Percentiles rank a stretch among this genome's conserved stretches.
These are phyloP conservation scores for Candida verbasci DNA, from an alignment of 805 yeast species.

Conservation along the genomic window DNA sequence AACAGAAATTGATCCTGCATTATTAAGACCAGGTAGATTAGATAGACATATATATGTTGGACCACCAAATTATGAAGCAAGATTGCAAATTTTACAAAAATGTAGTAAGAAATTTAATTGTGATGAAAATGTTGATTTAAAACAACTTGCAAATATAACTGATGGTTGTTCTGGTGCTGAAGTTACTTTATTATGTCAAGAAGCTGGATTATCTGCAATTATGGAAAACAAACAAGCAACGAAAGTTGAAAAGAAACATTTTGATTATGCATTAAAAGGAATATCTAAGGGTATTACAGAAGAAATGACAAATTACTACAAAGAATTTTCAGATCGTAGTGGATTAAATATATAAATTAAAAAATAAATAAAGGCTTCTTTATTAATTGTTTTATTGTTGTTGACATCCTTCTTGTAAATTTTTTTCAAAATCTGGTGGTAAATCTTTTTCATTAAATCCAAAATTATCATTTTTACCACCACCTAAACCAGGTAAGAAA, in stretches of 20 bases:
- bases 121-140: slow-evolving; percentile 48
- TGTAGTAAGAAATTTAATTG: slow-evolving; percentile 63
- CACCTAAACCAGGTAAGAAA: slow-evolving; percentile 38
- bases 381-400: too few species aligned
- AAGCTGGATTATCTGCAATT: slow-evolving; percentile 92
- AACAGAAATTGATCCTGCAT: slow-evolving; percentile 85
- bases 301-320: slow-evolving; percentile 79
- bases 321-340: slow-evolving; percentile 44
- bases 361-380: not conserved
- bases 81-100: slow-evolving; percentile 72
- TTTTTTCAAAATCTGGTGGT: slow-evolving; percentile 49
- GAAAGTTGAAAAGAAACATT: slow-evolving; percentile 60
- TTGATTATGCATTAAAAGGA: slow-evolving; percentile 62
- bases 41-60: slow-evolving; percentile 91
- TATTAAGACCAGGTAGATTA: slow-evolving; percentile 91
- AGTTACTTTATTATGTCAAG: slow-evolving; percentile 85
- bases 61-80: slow-evolving; percentile 83
- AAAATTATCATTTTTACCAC: slow-evolving; percentile 28
- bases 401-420: slow-evolving; percentile 55
- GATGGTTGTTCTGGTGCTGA: slow-evolving; percentile 98
- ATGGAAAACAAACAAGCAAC: slow-evolving; percentile 64
- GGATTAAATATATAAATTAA: slow-evolving; percentile 22
- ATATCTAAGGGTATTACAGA: slow-evolving; percentile 76
- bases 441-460: slow-evolving; percentile 50
- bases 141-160: slow-evolving; percentile 54